Percentiles rank a stretch among this genome's conserved stretches.
phyloP scores from a whole-genome alignment of 352 stramenopile genomes.

The Pythium pectinolyticum region DNA sequence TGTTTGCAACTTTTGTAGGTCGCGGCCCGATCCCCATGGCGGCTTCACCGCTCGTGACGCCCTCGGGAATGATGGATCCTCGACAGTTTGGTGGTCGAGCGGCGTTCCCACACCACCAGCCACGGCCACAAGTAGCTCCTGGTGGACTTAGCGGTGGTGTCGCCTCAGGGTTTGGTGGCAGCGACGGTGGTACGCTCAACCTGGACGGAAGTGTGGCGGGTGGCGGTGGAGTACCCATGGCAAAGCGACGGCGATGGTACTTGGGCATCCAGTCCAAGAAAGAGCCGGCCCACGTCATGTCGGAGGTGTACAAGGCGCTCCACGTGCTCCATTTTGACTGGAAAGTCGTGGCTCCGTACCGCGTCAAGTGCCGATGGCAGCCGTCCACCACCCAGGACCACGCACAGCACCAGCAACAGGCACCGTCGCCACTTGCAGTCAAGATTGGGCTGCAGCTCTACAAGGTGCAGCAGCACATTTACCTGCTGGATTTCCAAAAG shows the following conservation, averaged over 20 bases:
- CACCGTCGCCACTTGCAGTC: conserved; percentile 51
- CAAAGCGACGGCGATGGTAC: conserved; percentile 95
- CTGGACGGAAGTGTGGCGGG: too few relatives aligned
- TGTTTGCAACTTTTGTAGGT: too few relatives aligned
- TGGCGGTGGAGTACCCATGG: too few relatives aligned
- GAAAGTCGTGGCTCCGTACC: conserved; percentile 95
- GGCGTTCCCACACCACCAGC: neutral
- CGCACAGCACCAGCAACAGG: conserved; percentile 36
- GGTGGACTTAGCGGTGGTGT: too few relatives aligned
- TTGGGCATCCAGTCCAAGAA: conserved; percentile 99
- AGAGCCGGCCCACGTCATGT: conserved; percentile 99
- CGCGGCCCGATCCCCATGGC: neutral
- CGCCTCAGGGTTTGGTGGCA: too few relatives aligned
- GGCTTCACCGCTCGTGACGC: neutral
- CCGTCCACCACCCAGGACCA: conserved; percentile 26
- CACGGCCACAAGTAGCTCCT: neutral
- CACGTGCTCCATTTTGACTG: conserved; percentile 97
- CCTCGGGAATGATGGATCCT: neutral
- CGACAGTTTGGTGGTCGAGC: neutral
- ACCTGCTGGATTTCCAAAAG: conserved; percentile 98
- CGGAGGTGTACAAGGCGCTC: conserved; percentile 98
- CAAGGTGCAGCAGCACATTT: conserved; percentile 98
- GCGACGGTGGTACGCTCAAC: too few relatives aligned
- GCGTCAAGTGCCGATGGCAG: conserved; percentile 97
- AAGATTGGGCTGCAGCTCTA: conserved; percentile 97